Base-by-base conservation (phyloP, 176 grass and related monocot species). In the Oryza nivara region DNA sequence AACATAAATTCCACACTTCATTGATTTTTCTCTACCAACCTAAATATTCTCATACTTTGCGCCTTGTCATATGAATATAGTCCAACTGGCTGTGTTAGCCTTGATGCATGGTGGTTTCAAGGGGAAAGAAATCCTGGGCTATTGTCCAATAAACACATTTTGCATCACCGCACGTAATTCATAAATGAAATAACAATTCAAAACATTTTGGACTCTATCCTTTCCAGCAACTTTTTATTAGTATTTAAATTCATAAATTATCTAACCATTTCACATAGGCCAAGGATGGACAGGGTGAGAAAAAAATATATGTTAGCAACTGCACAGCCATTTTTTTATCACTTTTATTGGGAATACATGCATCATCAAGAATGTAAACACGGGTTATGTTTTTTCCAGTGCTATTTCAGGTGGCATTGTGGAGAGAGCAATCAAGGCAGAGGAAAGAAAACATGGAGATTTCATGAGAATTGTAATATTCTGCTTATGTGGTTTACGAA, bases 331-430 rank as follows among this genome's bases (percentile, higher is more conserved):
- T 0, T 25, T 47, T 47, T 74, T 54, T 0, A 67, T 72, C 17
- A 45, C 26, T 3, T 63, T 68, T 79, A 66, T 68, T 89, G 25
- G 28, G 25, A 68, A 25, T 17, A 40, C 40, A 67, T 22, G 46
- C 6, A 22, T 22, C 19, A 23, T 22, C 58, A 63, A 63, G 58
- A 63, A 10, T 63, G 26, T 26, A 26, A 74, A 80, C 1, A 0
- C 38, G 13, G 11, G 8, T 20, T 43, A n/a, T 76, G 4, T 74
- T 82, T 46, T 83, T 79, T 88, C 52, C 71, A 97, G 92, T 89
- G 86, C 95, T 77, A 97, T 94, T 92, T 87, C 92, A 26, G 92
- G 95, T 63, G 95, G 95, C 73, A 94, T 97, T 78, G 81, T 97
- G 14, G 90, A 97, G 44, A 85, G 92, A 66, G 80, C 95, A 58